Evolutionary conservation across 805 yeast genomes (phyloP), one percentile per base, ranked within the genome.

Genomic region (Candida wancherniae): DNA sequence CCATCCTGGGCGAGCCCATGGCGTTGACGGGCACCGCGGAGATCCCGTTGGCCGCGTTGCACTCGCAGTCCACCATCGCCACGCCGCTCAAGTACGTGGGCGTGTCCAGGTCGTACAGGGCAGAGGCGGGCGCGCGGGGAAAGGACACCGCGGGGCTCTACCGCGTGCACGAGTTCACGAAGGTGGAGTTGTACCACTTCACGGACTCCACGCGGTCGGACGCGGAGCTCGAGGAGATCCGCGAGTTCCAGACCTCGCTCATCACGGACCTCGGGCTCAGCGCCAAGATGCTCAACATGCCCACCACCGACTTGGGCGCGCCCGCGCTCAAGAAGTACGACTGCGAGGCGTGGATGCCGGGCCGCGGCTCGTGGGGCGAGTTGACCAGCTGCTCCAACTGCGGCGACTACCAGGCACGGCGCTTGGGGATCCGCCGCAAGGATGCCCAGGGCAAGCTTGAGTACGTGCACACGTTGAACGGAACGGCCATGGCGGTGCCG

Each of bases 311-410:
- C 53, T 61, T 92, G 31, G 98, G 98, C 0, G 80, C 95, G 0
- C 95, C 98, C 1, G 97, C 97, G 0, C 76, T 70, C 57, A 80
- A 83, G 50, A 92, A 92, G 54, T 85, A 78, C 52, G 98, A 92
- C 47, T 84, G 88, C 35, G 98, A 92, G 58, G 95, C 88, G 0
- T 85, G 95, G 87, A 90, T 92, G 97, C 97, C 97, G 0, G 97
- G 97, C 2, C 73, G 96, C 47, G 88, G 85, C 1, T 55, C 62
- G 2, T 90, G 94, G 85, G 98, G 98, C 4, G 98, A 92, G 53
- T 68, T 92, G 19, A 78, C 94, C 1, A 84, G 95, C 17, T 71
- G 94, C 1, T 87, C 97, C 2, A 90, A 88, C 52, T 92, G 98
- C 56, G 74, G 86, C 3, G 97, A 88, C 44, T 92, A 75, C 55